A percentile compares a stretch with the other conserved stretches of the same genome.
These are phyloP conservation scores for Dactylellina sp. DNA, from an alignment of 2,329 filamentous ascomycete species.

Conservation along the genomic window DNA sequence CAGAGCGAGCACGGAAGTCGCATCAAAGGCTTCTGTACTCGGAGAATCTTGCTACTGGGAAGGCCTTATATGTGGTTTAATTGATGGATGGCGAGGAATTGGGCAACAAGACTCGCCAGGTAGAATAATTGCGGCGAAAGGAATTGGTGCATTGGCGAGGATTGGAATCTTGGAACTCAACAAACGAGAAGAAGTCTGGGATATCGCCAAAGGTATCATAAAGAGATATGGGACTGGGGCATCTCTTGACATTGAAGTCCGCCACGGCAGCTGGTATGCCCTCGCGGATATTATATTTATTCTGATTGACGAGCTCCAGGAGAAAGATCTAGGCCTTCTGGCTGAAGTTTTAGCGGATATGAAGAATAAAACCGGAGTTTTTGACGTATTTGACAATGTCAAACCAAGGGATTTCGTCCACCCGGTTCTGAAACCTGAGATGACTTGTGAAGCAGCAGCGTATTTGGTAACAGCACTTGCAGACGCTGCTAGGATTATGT, in stretches of 20 bases:
- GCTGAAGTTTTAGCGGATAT: conserved; percentile 43
- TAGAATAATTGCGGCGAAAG: conserved; percentile 76
- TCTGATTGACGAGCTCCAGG: conserved; percentile 34
- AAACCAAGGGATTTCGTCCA: conserved; percentile 64
- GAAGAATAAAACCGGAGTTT: conserved; percentile 56
- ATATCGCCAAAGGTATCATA: conserved; percentile 56
- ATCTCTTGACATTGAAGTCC: conserved; percentile 58
- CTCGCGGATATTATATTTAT: conserved; percentile 58
- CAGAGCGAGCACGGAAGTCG: conserved; percentile 82
- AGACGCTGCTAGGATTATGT: conserved; percentile 51
- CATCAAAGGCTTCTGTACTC: conserved; percentile 75
- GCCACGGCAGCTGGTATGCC: conserved; percentile 59
- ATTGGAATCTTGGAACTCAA: conserved; percentile 45
- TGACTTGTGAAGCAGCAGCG: conserved; percentile 73
- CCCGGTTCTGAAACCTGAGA: conserved; percentile 71
- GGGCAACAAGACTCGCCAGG: conserved; percentile 80
- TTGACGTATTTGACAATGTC: conserved; percentile 62
- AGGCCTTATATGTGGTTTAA: conserved; percentile 76
- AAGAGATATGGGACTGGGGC: conserved; percentile 58
- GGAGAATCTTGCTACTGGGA: conserved; percentile 74
- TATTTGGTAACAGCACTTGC: conserved; percentile 69
- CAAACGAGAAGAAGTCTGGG: conserved; percentile 37
- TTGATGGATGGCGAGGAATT: conserved; percentile 85
- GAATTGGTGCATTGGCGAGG: conserved; percentile 73
- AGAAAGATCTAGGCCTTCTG: conserved; percentile 25